Evolutionary conservation across 495 filamentous ascomycete species (phyloP), one percentile per base, ranked within the genome.

Genomic region (Podospora didyma): DNA sequence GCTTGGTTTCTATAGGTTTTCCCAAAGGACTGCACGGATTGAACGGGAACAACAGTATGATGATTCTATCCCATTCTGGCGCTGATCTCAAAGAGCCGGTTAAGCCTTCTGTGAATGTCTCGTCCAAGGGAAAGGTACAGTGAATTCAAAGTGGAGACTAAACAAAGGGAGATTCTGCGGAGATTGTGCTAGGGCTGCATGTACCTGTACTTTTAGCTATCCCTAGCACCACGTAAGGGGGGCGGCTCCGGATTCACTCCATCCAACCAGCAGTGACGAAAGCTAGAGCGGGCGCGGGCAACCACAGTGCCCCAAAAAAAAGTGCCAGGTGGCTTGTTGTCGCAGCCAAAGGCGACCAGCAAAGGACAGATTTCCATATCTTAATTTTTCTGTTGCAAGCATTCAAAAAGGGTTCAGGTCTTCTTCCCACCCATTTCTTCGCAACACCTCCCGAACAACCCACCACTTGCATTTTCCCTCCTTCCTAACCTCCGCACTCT

Each of bases 331-430:
- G 39, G 39, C 39, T 42, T 42, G 39, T 37, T 16, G 16, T 14
- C 6, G 37, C 37, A 14, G 12, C 12, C 37, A 14, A 42, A 42
- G n/a, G 39, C 39, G 12, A 42, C 39, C 5, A n/a, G 39, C 39
- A 42, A 57, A 69, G 66, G 66, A 69, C 66, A 69, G 61, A 66
- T 69, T 66, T 66, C 61, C 66, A 34, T 22, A 57, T 66, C 52
- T 51, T 31, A 46, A 46, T 56, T 51, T 60, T 41, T 61, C 39
- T 9, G 39, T 42, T 22, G 45, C 45, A 47, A 47, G 16, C 6
- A 14, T 47, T 22, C 45, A 47, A 47, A 47, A 47, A 19, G 45
- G 11, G n/a, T n/a, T 14, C 45, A 7, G 4, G 9, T 42, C 39
- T 42, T 42, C 12, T 16, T 42, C 39, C 39, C 6, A 0, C 39